These are phyloP conservation scores for Penicillium angulare DNA, from an alignment of 495 filamentous ascomycete species.

Conservation along the genomic window DNA sequence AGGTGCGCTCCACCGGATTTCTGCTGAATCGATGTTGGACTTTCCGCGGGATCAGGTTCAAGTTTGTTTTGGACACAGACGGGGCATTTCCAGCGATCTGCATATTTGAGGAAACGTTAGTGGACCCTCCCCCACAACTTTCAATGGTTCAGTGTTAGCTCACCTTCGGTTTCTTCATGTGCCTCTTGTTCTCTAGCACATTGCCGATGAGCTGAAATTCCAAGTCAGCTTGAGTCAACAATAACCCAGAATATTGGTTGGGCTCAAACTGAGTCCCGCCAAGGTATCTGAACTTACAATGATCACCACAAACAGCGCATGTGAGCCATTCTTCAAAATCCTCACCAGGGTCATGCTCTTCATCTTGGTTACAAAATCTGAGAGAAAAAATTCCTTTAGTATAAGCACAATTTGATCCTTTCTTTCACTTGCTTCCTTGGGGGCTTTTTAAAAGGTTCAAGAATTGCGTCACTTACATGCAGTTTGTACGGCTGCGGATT, in stretches of 20 bases:
- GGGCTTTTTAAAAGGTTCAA: no score
- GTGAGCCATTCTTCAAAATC: conserved; percentile 85
- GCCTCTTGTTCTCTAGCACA: conserved; percentile 81
- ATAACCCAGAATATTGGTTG: conserved; percentile 21
- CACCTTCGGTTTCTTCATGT: conserved; percentile 67
- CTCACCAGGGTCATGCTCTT: conserved; percentile 80
- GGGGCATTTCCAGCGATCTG: conserved; percentile 75
- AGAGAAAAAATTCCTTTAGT: neutral
- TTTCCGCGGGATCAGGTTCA: conserved; percentile 45
- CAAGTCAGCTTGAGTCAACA: conserved; percentile 35
- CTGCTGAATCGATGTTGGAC: conserved; percentile 38
- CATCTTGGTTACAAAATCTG: conserved; percentile 76
- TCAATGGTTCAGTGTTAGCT: no score
- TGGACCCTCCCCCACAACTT: no score
- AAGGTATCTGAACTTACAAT: conserved; percentile 64
- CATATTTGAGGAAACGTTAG: conserved; percentile 22
- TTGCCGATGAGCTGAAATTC: conserved; percentile 74
- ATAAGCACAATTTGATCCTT: neutral
- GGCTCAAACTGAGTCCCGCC: no score
- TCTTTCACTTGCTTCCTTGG: neutral
- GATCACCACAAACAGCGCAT: conserved; percentile 80
- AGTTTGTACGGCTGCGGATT: conserved; percentile 56
- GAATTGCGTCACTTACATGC: conserved; percentile 66
- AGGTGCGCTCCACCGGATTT: conserved; percentile 52
- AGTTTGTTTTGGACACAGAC: conserved; percentile 69